Base-by-base conservation (phyloP, 495 filamentous ascomycete species). In the Penicillium crystallinum region DNA sequence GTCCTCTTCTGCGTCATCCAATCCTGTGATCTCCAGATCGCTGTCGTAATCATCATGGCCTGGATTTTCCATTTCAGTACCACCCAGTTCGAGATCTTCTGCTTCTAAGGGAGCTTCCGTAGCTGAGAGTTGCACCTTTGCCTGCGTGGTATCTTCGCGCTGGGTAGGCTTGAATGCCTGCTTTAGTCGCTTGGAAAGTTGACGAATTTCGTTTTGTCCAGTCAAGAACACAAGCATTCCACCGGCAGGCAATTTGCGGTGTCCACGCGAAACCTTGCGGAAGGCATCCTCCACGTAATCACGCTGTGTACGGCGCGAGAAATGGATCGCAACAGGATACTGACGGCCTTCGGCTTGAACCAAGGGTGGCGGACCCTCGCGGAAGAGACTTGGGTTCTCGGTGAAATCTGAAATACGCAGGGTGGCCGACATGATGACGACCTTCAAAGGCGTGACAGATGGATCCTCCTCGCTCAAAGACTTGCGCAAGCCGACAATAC, bases 381-480 rank as follows among this genome's bases (percentile, higher is more conserved):
- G 76, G 66, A 97, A 99, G 0, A 99, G 76, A 21, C 75, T 81
- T 19, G 77, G 66, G 56, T 99, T 99, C 52, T 90, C 78, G 3
- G 87, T 88, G 58, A 99, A 92, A 60, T 97, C 92, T 6, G 90
- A 86, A 25, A 96, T 86, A 46, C 89, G 76, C 8, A 97, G 77
- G 1, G 95, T 99, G 18, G 95, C 95, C 40, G 91, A 97, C 95
- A 99, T 99, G 68, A 99, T 95, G 51, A 99, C 82, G 6, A 99
- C 77, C 70, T 97, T 99, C 58, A 99, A 58, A 6, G 90, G 90
- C 58, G 81, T 82, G 39, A 84, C 68, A n/a, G 75, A 71, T 0
- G 81, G 68, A 56, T 88, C 76, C 65, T 88, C 81, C 50, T 70
- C 67, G 17, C 74, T 76, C 77, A 91, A 80, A 5, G 79, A 68